Conservation (phyloP, 345 rosid species). For the Conringia planisiliqua region DNA sequence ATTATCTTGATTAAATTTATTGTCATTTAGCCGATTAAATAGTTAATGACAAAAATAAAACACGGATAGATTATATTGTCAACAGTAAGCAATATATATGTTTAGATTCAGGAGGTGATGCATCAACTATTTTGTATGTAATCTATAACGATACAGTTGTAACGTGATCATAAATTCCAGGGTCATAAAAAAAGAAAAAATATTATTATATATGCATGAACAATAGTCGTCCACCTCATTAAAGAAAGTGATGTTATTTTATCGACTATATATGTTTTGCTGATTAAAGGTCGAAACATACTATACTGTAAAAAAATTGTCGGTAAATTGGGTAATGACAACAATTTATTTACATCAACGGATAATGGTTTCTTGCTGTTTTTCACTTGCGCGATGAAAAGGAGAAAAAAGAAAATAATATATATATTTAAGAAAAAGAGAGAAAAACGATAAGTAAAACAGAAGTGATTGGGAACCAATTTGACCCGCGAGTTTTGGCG, state of each 20-base stretch:
- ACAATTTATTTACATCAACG: background rate
- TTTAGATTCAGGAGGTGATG: too few relatives aligned
- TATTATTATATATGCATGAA: background rate
- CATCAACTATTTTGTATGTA: background rate
- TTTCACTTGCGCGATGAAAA: slow-evolving; percentile 3
- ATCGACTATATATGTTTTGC: background rate
- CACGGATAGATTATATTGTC: too few relatives aligned
- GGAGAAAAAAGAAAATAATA: background rate
- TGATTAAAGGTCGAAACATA: background rate
- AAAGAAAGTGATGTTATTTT: background rate
- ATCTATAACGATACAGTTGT: background rate
- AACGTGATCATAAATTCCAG: background rate
- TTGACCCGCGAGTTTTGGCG: slow-evolving; percentile 38
- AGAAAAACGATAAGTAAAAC: slow-evolving; percentile 2
- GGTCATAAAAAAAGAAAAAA: too few relatives aligned
- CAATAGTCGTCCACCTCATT: background rate
- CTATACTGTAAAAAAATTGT: background rate
- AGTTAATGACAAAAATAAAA: too few relatives aligned
- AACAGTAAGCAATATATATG: too few relatives aligned
- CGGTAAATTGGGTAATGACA: background rate
- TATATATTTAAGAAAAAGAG: background rate
- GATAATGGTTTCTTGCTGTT: slow-evolving; percentile 20
- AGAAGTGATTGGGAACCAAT: slow-evolving; percentile 23
- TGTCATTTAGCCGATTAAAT: too few relatives aligned
- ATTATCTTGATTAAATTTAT: too few relatives aligned